Percentiles rank a stretch among this genome's conserved stretches.
Evolutionary conservation across 495 filamentous ascomycete genomes (phyloP).

Genomic region (Penicillium bialowiezense): DNA sequence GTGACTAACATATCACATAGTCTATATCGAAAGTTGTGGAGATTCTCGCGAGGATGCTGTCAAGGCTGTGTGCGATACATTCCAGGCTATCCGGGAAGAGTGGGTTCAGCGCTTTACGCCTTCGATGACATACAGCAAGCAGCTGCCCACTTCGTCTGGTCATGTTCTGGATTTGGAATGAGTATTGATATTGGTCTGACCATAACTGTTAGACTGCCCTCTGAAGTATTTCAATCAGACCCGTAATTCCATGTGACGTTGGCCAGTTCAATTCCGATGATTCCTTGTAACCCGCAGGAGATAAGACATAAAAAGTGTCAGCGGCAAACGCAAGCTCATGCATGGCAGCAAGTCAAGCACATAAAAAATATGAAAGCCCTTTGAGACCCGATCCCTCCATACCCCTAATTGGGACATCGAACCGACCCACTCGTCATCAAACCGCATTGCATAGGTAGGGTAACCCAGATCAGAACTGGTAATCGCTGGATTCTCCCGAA

Average conservation of each 20-base stretch:
- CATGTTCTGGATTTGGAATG: conserved; percentile 30
- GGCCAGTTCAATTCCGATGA: too few relatives aligned
- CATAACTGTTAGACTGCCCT: too few relatives aligned
- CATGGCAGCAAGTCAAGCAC: too few relatives aligned
- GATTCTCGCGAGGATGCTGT: conserved; percentile 45
- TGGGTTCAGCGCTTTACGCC: conserved; percentile 54
- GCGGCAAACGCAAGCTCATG: too few relatives aligned
- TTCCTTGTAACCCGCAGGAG: too few relatives aligned
- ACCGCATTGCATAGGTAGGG: not conserved
- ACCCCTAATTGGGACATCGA: not conserved
- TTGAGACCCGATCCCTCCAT: not conserved
- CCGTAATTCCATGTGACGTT: too few relatives aligned
- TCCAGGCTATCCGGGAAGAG: conserved; percentile 50
- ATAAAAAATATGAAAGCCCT: too few relatives aligned
- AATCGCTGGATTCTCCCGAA: not conserved
- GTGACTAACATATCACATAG: conserved; percentile 25
- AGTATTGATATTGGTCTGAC: not conserved
- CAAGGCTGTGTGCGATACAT: conserved; percentile 50
- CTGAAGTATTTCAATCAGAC: too few relatives aligned
- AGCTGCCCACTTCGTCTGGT: conserved; percentile 42
- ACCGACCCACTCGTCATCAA: not conserved
- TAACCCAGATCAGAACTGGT: not conserved
- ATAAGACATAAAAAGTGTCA: too few relatives aligned
- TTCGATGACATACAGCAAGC: conserved; percentile 35
- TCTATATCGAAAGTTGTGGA: conserved; percentile 57